Percentiles rank a stretch among this genome's conserved stretches.
Evolutionary conservation across 148 eudicot genomes (phyloP).

Genomic region (Amaranthus cruentus): DNA sequence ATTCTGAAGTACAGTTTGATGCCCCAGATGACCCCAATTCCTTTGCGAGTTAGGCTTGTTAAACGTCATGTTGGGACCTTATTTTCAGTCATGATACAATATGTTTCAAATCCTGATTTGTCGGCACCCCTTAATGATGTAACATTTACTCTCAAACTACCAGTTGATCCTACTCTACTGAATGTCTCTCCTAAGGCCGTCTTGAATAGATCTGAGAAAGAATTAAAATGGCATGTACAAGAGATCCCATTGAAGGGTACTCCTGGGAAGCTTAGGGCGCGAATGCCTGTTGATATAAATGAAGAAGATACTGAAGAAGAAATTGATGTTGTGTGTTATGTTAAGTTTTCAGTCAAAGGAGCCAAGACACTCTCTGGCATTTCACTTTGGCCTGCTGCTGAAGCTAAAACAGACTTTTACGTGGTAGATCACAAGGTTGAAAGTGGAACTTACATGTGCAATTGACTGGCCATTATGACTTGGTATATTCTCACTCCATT

Average conservation of each 20-base stretch:
- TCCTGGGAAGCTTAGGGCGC: conserved; percentile 76
- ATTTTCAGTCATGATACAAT: conserved; percentile 90
- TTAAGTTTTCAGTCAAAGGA: conserved; percentile 66
- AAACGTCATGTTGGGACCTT: conserved; percentile 84
- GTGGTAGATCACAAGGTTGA: conserved; percentile 70
- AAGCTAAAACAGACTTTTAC: conserved; percentile 71
- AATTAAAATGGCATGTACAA: conserved; percentile 80
- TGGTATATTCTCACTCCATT: conserved; percentile 15
- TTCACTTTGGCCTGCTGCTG: conserved; percentile 74
- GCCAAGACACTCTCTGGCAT: conserved; percentile 68
- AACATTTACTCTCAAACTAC: conserved; percentile 66
- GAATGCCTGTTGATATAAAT: conserved; percentile 74
- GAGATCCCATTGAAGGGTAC: conserved; percentile 78
- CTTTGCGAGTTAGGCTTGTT: conserved; percentile 73
- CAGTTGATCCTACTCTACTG: conserved; percentile 76
- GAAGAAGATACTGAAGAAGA: conserved; percentile 76
- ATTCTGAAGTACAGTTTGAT: conserved; percentile 66
- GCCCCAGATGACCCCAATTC: conserved; percentile 76
- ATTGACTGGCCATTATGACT: conserved; percentile 32
- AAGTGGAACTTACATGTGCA: conserved; percentile 71
- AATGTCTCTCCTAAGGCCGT: conserved; percentile 89
- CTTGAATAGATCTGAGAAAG: conserved; percentile 79
- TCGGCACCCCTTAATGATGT: conserved; percentile 67
- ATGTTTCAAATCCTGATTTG: conserved; percentile 79
- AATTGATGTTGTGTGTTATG: conserved; percentile 68